Conservation (phyloP, 2,329 filamentous ascomycete species). For the Phialemoniopsis sp. region DNA sequence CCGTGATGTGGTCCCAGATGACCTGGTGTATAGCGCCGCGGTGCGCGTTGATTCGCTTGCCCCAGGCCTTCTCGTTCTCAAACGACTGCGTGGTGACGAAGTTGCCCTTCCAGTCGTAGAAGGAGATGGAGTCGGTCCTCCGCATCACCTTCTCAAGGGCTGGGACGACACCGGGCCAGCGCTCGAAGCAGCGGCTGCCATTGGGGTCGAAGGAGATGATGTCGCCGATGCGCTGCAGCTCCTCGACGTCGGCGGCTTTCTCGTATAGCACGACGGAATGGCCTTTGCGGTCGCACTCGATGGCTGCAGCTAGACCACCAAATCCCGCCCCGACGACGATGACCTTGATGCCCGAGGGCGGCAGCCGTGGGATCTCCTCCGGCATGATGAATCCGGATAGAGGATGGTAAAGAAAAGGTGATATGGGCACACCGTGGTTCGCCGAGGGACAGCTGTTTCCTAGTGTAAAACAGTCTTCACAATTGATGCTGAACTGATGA, state of each 20-base stretch:
- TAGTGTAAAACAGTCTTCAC: too few species aligned
- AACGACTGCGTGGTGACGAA: conserved; percentile 42
- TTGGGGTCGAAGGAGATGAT: conserved; percentile 53
- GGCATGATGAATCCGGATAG: conserved; percentile 8
- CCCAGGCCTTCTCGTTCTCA: conserved; percentile 24
- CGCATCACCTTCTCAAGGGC: conserved; percentile 46
- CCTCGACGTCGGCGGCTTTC: conserved; percentile 27
- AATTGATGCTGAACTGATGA: too few species aligned
- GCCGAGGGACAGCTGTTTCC: too few species aligned
- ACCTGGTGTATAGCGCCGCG: conserved; percentile 47
- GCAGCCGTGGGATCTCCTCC: conserved; percentile 15
- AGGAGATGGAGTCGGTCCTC: conserved; percentile 32
- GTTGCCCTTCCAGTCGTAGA: conserved; percentile 41
- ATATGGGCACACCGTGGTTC: too few species aligned
- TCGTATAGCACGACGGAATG: conserved; percentile 41
- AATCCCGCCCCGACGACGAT: conserved; percentile 51
- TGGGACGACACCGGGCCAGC: conserved; percentile 47
- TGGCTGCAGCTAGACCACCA: conserved; percentile 54
- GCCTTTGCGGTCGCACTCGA: conserved; percentile 54
- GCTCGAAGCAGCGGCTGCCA: conserved; percentile 50
- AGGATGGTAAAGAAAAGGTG: too few species aligned
- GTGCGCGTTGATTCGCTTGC: conserved; percentile 49
- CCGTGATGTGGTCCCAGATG: conserved; percentile 44
- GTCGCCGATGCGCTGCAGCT: conserved; percentile 37
- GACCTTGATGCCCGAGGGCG: conserved; percentile 37